Percentiles rank a stretch among this genome's conserved stretches.
Evolutionary conservation across 2,329 filamentous ascomycete species (phyloP).

Genomic region (Colletotrichum sidae): DNA sequence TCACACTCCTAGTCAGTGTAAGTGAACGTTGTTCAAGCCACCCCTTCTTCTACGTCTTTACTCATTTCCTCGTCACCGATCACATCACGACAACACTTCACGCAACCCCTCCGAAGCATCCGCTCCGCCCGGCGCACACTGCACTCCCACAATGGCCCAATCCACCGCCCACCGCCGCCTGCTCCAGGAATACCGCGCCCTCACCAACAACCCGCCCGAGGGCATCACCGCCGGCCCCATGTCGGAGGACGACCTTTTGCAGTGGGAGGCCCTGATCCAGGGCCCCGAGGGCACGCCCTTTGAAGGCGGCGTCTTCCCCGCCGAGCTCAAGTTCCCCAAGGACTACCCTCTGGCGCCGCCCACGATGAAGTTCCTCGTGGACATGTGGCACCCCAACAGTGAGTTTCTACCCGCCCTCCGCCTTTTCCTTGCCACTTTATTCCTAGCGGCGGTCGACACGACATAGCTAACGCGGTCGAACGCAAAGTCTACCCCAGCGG

Average conservation of each 20-base stretch:
- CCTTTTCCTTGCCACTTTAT: no score
- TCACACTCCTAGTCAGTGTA: no score
- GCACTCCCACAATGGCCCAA: conserved; percentile 59
- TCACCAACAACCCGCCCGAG: conserved; percentile 95
- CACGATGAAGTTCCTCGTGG: conserved; percentile 93
- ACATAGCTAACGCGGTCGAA: not conserved
- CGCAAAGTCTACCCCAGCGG: conserved; percentile 86
- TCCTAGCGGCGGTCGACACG: not conserved
- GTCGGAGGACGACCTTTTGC: conserved; percentile 92
- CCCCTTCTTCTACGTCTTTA: no score
- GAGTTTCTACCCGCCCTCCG: conserved; percentile 39
- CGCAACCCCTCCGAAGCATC: no score
- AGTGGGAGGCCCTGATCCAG: conserved; percentile 97
- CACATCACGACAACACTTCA: no score
- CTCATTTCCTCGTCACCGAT: no score
- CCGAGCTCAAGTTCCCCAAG: conserved; percentile 92
- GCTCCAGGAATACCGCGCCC: conserved; percentile 94
- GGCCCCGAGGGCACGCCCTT: conserved; percentile 96
- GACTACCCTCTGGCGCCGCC: conserved; percentile 98
- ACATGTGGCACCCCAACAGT: conserved; percentile 98
- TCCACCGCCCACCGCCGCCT: conserved; percentile 81
- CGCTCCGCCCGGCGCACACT: no score
- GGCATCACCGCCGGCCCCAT: conserved; percentile 96
- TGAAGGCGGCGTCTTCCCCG: conserved; percentile 94
- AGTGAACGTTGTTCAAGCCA: no score